phyloP scores from a whole-genome alignment of 306 rosid species.

The Cicer pinnatifidum region DNA sequence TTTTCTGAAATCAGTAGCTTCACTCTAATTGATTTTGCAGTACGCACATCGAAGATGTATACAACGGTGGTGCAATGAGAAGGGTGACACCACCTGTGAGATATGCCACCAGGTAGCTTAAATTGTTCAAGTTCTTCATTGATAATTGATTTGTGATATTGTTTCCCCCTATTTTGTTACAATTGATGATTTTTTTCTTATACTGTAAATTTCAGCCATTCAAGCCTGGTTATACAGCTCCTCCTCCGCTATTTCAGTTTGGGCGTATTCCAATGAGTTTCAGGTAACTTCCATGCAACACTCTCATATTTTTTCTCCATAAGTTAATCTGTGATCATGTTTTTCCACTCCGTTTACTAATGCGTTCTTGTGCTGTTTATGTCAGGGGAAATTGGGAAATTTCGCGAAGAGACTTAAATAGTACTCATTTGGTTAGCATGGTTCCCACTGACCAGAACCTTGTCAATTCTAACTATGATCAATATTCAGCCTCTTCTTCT shows the following conservation, averaged over 20 bases:
- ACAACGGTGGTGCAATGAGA: constrained; percentile 96
- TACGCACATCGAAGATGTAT: constrained; percentile 92
- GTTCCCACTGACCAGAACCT: constrained; percentile 72
- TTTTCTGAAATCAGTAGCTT: constrained; percentile 32
- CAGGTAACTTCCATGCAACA: constrained; percentile 58
- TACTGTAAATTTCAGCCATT: constrained; percentile 62
- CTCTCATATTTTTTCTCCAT: too few relatives aligned
- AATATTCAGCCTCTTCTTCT: constrained; percentile 61
- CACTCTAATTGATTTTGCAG: constrained; percentile 56
- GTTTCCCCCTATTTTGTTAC: not conserved
- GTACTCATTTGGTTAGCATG: constrained; percentile 79
- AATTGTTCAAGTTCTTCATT: not conserved
- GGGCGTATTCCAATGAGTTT: constrained; percentile 95
- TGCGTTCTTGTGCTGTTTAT: constrained; percentile 36
- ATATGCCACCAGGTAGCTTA: constrained; percentile 89
- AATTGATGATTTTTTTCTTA: not conserved
- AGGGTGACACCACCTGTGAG: constrained; percentile 91
- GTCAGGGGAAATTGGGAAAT: constrained; percentile 97
- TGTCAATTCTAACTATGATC: constrained; percentile 59
- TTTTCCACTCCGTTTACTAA: constrained; percentile 3
- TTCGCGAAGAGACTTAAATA: constrained; percentile 71
- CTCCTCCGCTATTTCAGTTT: constrained; percentile 80
- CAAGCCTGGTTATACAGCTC: constrained; percentile 90
- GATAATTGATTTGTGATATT: constrained; percentile 1
- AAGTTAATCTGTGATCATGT: not conserved